Evolutionary conservation across 148 eudicot species (phyloP).

Genomic region (Rhododendron vialii): DNA sequence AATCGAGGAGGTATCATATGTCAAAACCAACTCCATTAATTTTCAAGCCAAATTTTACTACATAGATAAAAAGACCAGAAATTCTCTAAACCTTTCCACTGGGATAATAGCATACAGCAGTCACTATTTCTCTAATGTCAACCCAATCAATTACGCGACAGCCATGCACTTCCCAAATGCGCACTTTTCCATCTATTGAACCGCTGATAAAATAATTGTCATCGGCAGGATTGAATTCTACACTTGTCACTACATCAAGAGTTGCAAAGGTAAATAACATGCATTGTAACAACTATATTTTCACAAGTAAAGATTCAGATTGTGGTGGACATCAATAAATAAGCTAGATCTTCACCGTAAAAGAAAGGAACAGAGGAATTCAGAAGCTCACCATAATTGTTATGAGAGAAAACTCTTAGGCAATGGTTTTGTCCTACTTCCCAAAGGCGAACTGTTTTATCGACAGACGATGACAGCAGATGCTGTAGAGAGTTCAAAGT

Average conservation of each 20-base stretch:
- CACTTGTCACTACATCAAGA: slow-evolving; percentile 68
- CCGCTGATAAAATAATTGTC: slow-evolving; percentile 79
- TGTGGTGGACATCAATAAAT: background rate
- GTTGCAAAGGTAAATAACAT: slow-evolving; percentile 5
- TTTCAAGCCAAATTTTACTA: background rate
- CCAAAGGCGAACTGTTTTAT: slow-evolving; percentile 88
- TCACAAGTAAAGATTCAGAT: background rate
- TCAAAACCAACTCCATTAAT: background rate
- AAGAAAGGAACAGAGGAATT: background rate
- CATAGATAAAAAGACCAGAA: slow-evolving; percentile 2
- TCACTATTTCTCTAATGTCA: slow-evolving; percentile 79
- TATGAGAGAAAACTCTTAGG: slow-evolving; percentile 62
- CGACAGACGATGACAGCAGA: slow-evolving; percentile 75
- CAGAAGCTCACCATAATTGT: slow-evolving; percentile 59
- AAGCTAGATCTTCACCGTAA: background rate
- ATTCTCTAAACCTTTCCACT: slow-evolving; percentile 64
- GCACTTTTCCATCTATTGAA: slow-evolving; percentile 89
- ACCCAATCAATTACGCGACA: slow-evolving; percentile 79
- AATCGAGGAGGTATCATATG: slow-evolving; percentile 10
- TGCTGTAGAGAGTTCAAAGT: slow-evolving; percentile 33
- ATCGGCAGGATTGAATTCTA: slow-evolving; percentile 73
- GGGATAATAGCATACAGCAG: slow-evolving; percentile 80
- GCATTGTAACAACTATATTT: background rate
- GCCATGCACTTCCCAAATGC: slow-evolving; percentile 65
- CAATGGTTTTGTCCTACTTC: slow-evolving; percentile 51